Evolutionary conservation across 2,329 filamentous ascomycete genomes (phyloP).

Genomic region (Colletotrichum liriopes): DNA sequence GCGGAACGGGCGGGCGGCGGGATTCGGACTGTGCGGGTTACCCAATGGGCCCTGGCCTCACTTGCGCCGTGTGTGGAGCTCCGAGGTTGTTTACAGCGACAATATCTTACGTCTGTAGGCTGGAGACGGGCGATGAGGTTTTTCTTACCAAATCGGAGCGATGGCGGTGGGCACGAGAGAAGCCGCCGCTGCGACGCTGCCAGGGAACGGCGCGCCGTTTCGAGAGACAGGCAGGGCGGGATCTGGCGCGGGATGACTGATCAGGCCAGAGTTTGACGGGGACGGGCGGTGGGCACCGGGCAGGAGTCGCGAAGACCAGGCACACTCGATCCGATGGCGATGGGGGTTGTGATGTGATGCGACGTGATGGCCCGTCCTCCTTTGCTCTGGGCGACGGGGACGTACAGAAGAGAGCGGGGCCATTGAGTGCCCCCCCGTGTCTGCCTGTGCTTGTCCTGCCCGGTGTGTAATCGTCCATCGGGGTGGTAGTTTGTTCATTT

Average conservation of each 20-base stretch:
- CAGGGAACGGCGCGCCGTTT: conserved; percentile 18
- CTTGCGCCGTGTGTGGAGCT: conserved; percentile 1
- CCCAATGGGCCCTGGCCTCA: conserved; percentile 6
- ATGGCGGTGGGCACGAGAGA: conserved; percentile 4
- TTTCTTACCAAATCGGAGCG: conserved; percentile 21
- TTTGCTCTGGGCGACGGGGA: too few species aligned
- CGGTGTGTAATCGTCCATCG: not conserved
- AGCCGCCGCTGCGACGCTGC: conserved; percentile 18
- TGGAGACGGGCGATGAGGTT: conserved; percentile 21
- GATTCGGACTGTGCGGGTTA: conserved; percentile 30
- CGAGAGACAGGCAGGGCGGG: not conserved
- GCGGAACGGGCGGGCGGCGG: conserved; percentile 27
- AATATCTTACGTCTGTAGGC: not conserved
- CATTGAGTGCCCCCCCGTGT: not conserved
- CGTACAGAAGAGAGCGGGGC: not conserved
- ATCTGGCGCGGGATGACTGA: conserved; percentile 10
- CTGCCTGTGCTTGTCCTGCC: not conserved
- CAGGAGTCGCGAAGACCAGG: not conserved
- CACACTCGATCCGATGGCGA: conserved; percentile 19
- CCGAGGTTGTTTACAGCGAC: conserved; percentile 2
- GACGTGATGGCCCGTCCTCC: not conserved
- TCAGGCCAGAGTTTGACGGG: conserved; percentile 13
- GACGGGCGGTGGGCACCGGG: not conserved
- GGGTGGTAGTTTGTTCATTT: not conserved
- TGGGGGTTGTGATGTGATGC: conserved; percentile 13